Percentiles rank a stretch among this genome's conserved stretches.
These are phyloP conservation scores for Neophaeococcomyces mojaviensis DNA, from an alignment of 2,329 filamentous ascomycete genomes.

Conservation along the genomic window DNA sequence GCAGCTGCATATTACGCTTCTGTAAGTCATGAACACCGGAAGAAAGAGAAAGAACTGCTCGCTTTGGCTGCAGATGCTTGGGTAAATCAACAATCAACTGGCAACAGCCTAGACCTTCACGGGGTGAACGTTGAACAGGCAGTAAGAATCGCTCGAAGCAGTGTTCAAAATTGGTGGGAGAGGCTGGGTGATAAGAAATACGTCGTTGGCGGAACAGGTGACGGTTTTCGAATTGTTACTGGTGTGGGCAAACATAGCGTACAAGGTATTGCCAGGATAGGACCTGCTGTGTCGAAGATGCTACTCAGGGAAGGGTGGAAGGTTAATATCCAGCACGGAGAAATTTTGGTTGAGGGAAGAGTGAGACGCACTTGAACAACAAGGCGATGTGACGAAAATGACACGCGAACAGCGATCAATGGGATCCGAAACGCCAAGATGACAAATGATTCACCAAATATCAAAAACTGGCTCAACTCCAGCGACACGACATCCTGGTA, in stretches of 20 bases:
- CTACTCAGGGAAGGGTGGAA: constrained; percentile 77
- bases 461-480: too few species aligned
- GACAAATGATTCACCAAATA: too few species aligned
- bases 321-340: constrained; percentile 63
- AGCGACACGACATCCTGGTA: too few species aligned
- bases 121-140: constrained; percentile 75
- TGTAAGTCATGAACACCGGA: constrained; percentile 57
- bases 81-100: constrained; percentile 60
- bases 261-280: constrained; percentile 66
- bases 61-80: constrained; percentile 62
- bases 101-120: constrained; percentile 65
- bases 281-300: constrained; percentile 70
- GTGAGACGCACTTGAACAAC: constrained; percentile 14
- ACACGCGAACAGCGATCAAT: not conserved
- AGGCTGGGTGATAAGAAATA: constrained; percentile 58
- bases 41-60: constrained; percentile 49
- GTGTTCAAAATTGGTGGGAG: constrained; percentile 69
- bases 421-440: not conserved
- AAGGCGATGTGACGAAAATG: not conserved
- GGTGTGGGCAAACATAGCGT: constrained; percentile 72
- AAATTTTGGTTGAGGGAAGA: constrained; percentile 60
- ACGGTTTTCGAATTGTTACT: constrained; percentile 68
- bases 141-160: constrained; percentile 64
- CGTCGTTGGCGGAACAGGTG: constrained; percentile 41
- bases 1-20: constrained; percentile 70